These are phyloP conservation scores for Dovyalis caffra DNA, from an alignment of 345 rosid genomes.

Conservation along the genomic window DNA sequence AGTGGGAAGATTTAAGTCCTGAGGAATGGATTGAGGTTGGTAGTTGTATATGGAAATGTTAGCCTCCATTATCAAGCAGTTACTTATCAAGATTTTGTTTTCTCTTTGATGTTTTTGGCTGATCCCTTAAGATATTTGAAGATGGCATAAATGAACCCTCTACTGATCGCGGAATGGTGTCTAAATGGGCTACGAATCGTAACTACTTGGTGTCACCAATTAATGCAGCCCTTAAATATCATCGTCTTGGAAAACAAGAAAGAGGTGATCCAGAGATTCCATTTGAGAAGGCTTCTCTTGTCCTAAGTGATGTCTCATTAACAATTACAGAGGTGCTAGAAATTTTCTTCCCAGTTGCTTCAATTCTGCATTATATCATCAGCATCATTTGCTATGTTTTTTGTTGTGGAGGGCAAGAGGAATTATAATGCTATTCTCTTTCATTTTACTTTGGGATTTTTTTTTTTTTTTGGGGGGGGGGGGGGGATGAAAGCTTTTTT, in stretches of 20 bases:
- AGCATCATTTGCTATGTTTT: neutral
- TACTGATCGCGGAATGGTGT: conserved; percentile 34
- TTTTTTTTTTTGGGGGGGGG: no score
- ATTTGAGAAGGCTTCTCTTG: conserved; percentile 86
- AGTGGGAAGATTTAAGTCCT: conserved; percentile 90
- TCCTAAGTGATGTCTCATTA: conserved; percentile 76
- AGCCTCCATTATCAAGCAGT: neutral
- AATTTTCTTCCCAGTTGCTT: conserved; percentile 6
- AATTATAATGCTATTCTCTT: neutral
- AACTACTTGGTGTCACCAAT: conserved; percentile 84
- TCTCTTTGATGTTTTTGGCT: conserved; percentile 10
- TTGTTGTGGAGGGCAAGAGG: neutral
- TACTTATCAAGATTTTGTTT: conserved; percentile 8
- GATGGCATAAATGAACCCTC: conserved; percentile 84
- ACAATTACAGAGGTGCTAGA: conserved; percentile 71
- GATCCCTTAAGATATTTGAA: conserved; percentile 72
- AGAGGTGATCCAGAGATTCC: conserved; percentile 88
- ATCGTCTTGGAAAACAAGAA: conserved; percentile 95
- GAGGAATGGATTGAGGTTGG: conserved; percentile 95
- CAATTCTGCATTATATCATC: neutral
- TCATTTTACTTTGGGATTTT: no score
- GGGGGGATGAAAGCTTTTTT: no score
- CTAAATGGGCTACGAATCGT: conserved; percentile 78
- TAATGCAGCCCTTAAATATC: conserved; percentile 88
- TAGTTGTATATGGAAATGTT: conserved; percentile 15